Conservation (phyloP, 1,139 yeast species). For the Arxiozyma telluris region DNA sequence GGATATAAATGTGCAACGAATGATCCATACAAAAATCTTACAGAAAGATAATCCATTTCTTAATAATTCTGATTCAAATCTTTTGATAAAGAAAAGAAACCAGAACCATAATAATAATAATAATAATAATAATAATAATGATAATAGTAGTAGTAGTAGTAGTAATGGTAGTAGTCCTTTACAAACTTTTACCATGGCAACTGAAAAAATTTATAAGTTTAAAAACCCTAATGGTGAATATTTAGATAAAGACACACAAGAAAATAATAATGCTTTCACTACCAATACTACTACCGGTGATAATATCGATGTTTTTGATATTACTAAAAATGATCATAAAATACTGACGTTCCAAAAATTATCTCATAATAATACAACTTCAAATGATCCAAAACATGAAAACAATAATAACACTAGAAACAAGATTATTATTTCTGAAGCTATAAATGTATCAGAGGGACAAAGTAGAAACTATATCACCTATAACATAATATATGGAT, state of each 20-base stretch:
- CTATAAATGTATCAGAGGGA: constrained; percentile 72
- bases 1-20: constrained; percentile 4
- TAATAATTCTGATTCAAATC: not conserved
- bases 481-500: constrained; percentile 61
- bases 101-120: not conserved
- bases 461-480: constrained; percentile 65
- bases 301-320: constrained; percentile 1
- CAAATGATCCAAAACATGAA: constrained; percentile 7
- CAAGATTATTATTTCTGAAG: constrained; percentile 50
- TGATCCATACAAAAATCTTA: constrained; percentile 24
- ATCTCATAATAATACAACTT: constrained; percentile 2
- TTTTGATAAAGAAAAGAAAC: not conserved
- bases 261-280: not conserved
- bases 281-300: not conserved
- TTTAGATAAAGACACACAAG: not conserved
- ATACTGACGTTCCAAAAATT: not conserved
- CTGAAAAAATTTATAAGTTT: not conserved
- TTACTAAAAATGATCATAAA: not conserved
- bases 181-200: not conserved
- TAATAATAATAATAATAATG: no score
- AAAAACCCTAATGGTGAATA: constrained; percentile 3
- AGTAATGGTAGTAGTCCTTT: no score
- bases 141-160: no score
- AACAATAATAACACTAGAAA: not conserved
- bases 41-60: constrained; percentile 28